A percentile compares a stretch with the other conserved stretches of the same genome.
These are phyloP conservation scores for Hanseniaspora vineae DNA, from an alignment of 805 yeast species.

Conservation along the genomic window DNA sequence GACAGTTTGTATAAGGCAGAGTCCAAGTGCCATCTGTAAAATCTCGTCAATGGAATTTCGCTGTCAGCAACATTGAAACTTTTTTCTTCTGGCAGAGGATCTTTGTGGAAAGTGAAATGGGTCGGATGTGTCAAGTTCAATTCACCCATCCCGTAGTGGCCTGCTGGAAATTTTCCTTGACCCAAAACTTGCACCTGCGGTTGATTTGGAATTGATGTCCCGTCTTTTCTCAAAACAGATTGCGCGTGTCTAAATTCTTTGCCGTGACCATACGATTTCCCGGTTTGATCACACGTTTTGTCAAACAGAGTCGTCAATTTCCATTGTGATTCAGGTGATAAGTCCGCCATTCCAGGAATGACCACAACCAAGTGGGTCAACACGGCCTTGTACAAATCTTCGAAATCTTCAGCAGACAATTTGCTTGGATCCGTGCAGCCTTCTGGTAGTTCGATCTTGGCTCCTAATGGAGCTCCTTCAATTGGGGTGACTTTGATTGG, in stretches of 20 bases:
- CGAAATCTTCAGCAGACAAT: conserved; percentile 54
- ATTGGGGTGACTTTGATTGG: conserved; percentile 12
- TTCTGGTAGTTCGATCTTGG: conserved; percentile 47
- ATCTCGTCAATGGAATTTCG: conserved; percentile 47
- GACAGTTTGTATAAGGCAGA: conserved; percentile 76
- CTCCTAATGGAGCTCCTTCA: conserved; percentile 45
- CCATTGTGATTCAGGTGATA: conserved; percentile 67
- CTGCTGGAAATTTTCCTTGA: conserved; percentile 58
- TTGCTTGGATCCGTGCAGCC: conserved; percentile 65
- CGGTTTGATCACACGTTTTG: conserved; percentile 31
- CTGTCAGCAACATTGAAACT: conserved; percentile 26
- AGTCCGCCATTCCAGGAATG: conserved; percentile 55
- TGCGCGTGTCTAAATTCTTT: conserved; percentile 55
- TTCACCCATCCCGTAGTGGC: conserved; percentile 40
- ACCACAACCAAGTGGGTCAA: conserved; percentile 60
- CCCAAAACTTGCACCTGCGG: conserved; percentile 90
- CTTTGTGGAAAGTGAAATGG: conserved; percentile 68
- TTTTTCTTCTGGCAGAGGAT: conserved; percentile 49
- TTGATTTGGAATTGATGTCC: conserved; percentile 62
- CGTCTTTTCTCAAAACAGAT: conserved; percentile 69
- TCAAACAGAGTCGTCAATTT: conserved; percentile 66
- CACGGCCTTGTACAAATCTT: conserved; percentile 46
- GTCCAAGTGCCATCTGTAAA: conserved; percentile 91
- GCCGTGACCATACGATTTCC: conserved; percentile 72
- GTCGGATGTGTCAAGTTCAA: conserved; percentile 69